Conservation (phyloP, 306 rosid species). For the Cucumis cinereus region DNA sequence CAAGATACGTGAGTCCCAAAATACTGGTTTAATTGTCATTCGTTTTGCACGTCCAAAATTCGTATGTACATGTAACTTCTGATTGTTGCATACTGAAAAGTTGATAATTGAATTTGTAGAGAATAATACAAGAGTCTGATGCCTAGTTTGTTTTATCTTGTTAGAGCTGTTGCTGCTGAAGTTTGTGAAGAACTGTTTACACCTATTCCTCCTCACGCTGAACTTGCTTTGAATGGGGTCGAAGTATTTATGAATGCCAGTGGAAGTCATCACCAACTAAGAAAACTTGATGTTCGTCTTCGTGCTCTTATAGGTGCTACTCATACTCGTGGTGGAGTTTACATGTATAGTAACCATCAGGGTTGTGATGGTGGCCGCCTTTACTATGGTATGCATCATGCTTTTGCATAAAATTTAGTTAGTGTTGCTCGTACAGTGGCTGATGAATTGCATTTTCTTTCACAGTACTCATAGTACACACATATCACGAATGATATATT, state of each 20-base stretch:
- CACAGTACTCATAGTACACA: not conserved
- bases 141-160: not conserved
- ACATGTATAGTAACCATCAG: constrained; percentile 90
- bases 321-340: constrained; percentile 84
- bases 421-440: not conserved
- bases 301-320: constrained; percentile 83
- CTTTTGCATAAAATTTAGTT: not conserved
- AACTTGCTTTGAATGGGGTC: constrained; percentile 92
- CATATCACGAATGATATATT: not conserved
- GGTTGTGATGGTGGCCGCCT: constrained; percentile 98
- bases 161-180: constrained; percentile 62
- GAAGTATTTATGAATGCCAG: constrained; percentile 97
- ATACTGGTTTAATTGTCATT: not conserved
- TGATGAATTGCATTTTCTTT: not conserved
- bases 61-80: not conserved
- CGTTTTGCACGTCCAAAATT: not conserved
- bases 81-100: not conserved
- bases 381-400: constrained; percentile 56
- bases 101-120: not conserved
- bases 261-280: constrained; percentile 96
- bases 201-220: constrained; percentile 74
- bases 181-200: constrained; percentile 86
- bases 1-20: constrained; percentile 64
- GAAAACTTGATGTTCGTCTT: constrained; percentile 91
- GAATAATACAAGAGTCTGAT: not conserved